Evolutionary conservation across 1,284 basidiomycete species (phyloP), one percentile per base, ranked within the genome.

Genomic region (Trametes versicolor): DNA sequence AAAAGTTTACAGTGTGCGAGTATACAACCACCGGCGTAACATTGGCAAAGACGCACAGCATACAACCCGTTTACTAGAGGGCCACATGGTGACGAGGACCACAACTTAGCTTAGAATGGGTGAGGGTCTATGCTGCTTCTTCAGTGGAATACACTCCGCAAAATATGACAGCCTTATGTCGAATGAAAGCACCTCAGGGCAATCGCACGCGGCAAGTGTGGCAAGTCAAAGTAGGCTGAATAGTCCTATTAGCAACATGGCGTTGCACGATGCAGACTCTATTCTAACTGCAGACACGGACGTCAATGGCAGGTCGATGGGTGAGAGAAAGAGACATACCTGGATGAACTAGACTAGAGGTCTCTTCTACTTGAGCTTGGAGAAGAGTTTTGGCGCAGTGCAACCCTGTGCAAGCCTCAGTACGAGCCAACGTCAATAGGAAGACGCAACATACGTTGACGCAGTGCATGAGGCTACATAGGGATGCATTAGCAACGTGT

Each of bases 401-500:
- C 90, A 94, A 66, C 86, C 85, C 91, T 93, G 41, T 19, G 8
- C 21, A 13, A 53, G 1, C 4, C 15, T 74, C 32, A 47, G 48
- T 54, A 49, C 25, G n/a, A 32, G 21, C 64, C 70, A 27, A 71
- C 59, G 29, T 52, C 12, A 55, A 25, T 6, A 55, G 27, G 32
- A 45, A 58, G 49, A 49, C 19, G 21, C 7, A 52, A 83, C 90
- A 63, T 79, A 94, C 93, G 72, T 96, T 93, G 68, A 90, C 91
- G 74, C 93, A 95, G 81, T 95, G 94, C 93, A 96, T 95, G 87
- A 93, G 84, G 79, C 92, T 93, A 70, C 58, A 52, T 25, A 63
- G 25, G 19, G 1, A 19, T 4, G 4, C 23, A 32, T 65, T 15
- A 63, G 62, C 65, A 66, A 64, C 78, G n/a, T 3, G 21, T 3